A percentile compares a stretch with the other conserved stretches of the same genome.
phyloP scores from a whole-genome alignment of 306 rosid species.

The Cotoneaster glaucophyllus region DNA sequence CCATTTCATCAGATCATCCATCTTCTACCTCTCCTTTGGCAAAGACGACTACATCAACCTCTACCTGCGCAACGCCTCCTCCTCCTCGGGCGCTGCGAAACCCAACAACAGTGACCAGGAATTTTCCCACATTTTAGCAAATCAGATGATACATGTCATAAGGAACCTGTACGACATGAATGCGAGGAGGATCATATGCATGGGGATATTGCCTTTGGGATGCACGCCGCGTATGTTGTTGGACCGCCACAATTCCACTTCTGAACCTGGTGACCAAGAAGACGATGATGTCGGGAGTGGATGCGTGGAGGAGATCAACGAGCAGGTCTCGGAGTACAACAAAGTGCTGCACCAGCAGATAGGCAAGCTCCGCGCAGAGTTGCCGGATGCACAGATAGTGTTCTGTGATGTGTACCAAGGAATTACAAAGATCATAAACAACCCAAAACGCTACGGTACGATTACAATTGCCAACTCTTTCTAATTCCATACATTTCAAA shows the following conservation, averaged over 20 bases:
- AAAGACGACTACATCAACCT: constrained; percentile 64
- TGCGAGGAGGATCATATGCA: constrained; percentile 63
- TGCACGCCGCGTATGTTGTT: constrained; percentile 53
- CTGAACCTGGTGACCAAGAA: neutral
- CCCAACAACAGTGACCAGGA: constrained; percentile 12
- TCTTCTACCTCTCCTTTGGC: constrained; percentile 72
- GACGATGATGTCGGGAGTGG: constrained; percentile 17
- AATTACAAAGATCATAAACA: constrained; percentile 46
- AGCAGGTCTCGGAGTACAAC: constrained; percentile 54
- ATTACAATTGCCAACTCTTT: neutral
- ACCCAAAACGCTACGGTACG: constrained; percentile 49
- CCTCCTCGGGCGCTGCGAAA: constrained; percentile 11
- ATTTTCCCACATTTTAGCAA: constrained; percentile 49
- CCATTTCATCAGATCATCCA: constrained; percentile 53
- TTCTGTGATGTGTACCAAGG: constrained; percentile 76
- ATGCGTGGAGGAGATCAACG: constrained; percentile 53
- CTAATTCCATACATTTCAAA: neutral
- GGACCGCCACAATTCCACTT: constrained; percentile 5
- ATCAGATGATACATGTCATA: constrained; percentile 55
- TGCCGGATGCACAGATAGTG: constrained; percentile 46
- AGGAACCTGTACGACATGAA: constrained; percentile 56
- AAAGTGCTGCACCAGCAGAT: constrained; percentile 34
- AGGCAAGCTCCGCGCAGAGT: constrained; percentile 33
- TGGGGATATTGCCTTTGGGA: constrained; percentile 72
- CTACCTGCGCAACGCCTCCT: constrained; percentile 23